phyloP scores from a whole-genome alignment of 2,329 filamentous ascomycete species.

The Stemphylium lycopersici region DNA sequence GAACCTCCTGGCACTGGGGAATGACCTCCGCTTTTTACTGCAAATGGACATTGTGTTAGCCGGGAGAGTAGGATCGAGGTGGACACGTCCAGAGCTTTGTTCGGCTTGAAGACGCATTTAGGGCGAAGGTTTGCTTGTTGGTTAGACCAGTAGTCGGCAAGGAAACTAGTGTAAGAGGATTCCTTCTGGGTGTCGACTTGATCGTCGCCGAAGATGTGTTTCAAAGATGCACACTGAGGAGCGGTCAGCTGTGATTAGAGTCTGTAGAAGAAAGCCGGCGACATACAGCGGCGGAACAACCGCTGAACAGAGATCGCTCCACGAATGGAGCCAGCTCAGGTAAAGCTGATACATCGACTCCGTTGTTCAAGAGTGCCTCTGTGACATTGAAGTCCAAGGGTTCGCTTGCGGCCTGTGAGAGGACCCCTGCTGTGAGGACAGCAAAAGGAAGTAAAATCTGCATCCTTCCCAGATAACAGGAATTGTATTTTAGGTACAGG shows the following conservation, averaged over 20 bases:
- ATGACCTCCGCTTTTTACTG: slow-evolving; percentile 55
- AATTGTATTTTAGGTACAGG: too few relatives aligned
- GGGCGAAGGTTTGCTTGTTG: slow-evolving; percentile 22
- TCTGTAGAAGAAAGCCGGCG: too few relatives aligned
- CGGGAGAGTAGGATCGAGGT: slow-evolving; percentile 22
- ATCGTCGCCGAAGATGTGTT: slow-evolving; percentile 21
- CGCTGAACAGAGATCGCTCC: not conserved
- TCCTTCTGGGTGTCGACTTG: slow-evolving; percentile 19
- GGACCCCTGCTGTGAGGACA: not conserved
- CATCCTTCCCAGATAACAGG: not conserved
- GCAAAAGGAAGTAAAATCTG: not conserved
- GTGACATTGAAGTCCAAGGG: slow-evolving; percentile 24
- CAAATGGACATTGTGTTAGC: slow-evolving; percentile 45
- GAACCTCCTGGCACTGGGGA: slow-evolving; percentile 49
- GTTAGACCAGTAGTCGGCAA: slow-evolving; percentile 20
- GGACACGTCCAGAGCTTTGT: slow-evolving; percentile 18
- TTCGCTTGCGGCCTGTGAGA: slow-evolving; percentile 16
- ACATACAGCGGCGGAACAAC: slow-evolving; percentile 30
- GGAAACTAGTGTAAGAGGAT: slow-evolving; percentile 26
- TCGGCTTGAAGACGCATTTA: slow-evolving; percentile 25
- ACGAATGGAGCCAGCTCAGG: slow-evolving; percentile 9
- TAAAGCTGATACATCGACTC: slow-evolving; percentile 22
- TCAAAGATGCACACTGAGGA: slow-evolving; percentile 5
- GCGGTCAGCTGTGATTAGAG: not conserved
- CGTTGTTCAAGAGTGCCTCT: slow-evolving; percentile 27